phyloP scores from a whole-genome alignment of 1,284 basidiomycete genomes.

The Fomitiporia mediterranea region DNA sequence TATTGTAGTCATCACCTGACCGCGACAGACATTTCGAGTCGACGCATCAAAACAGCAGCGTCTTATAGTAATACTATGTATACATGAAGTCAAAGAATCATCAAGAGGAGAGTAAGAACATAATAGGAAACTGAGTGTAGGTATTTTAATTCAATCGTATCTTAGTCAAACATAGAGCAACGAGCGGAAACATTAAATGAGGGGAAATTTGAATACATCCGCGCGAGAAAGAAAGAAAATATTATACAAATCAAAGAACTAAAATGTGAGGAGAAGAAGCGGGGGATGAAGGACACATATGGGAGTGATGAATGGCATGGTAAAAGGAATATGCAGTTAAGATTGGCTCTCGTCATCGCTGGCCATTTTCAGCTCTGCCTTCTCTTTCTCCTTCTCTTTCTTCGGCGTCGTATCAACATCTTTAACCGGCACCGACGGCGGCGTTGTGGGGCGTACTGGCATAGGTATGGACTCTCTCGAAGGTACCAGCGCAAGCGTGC shows the following conservation, averaged over 20 bases:
- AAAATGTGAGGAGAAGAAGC: neutral
- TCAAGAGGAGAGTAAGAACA: neutral
- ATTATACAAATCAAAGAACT: neutral
- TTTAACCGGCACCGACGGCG: neutral
- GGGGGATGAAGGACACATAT: neutral
- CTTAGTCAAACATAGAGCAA: neutral
- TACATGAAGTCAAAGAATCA: neutral
- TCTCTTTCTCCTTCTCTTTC: slow-evolving; percentile 11
- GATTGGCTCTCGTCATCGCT: slow-evolving; percentile 41
- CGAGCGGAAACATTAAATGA: neutral
- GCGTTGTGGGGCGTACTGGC: neutral
- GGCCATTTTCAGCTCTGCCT: slow-evolving; percentile 46
- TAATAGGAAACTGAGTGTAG: neutral
- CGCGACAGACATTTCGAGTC: neutral
- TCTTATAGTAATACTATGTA: no score
- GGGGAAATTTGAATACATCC: no score
- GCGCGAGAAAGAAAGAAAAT: neutral
- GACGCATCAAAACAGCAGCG: no score
- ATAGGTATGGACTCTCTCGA: neutral
- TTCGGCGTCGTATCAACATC: slow-evolving; percentile 20
- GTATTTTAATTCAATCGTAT: neutral
- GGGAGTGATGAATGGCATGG: neutral
- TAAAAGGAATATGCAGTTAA: neutral
- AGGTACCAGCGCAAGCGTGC: slow-evolving; percentile 2
- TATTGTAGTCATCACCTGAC: neutral